phyloP scores from a whole-genome alignment of 2,329 filamentous ascomycete genomes.

The Fusarium sarcochroum region DNA sequence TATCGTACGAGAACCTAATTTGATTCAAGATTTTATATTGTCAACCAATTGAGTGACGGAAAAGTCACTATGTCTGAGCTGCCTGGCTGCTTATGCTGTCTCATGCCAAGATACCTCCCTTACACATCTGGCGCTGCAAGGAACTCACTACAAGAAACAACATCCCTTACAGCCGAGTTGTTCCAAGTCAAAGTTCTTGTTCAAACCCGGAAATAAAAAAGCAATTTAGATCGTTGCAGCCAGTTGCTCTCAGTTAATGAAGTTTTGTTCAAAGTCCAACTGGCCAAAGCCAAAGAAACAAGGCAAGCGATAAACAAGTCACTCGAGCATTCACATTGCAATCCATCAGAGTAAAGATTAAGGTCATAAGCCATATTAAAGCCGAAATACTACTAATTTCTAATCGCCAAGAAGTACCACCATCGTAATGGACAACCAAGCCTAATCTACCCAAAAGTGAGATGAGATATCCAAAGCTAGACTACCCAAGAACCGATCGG shows the following conservation, averaged over 20 bases:
- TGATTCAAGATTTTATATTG: too few relatives aligned
- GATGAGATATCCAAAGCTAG: constrained; percentile 31
- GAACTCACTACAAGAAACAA: background rate
- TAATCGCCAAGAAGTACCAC: constrained; percentile 42
- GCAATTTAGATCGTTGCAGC: background rate
- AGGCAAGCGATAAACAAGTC: background rate
- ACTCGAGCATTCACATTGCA: constrained; percentile 1
- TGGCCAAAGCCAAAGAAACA: background rate
- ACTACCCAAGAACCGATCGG: constrained; percentile 26
- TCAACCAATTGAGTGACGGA: too few relatives aligned
- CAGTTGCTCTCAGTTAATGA: background rate
- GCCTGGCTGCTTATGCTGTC: background rate
- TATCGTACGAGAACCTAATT: too few relatives aligned
- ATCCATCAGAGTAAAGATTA: background rate
- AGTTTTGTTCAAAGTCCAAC: background rate
- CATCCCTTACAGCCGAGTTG: background rate
- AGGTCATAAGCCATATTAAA: constrained; percentile 42
- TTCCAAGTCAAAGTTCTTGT: background rate
- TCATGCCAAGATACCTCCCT: background rate
- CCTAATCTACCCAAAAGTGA: constrained; percentile 24
- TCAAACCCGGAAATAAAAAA: background rate
- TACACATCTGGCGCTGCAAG: background rate
- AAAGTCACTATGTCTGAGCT: background rate
- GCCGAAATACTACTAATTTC: constrained; percentile 41
- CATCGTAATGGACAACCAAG: constrained; percentile 35